Evolutionary conservation across 1,284 basidiomycete genomes (phyloP).

Genomic region (Phellinidium pouzarii): DNA sequence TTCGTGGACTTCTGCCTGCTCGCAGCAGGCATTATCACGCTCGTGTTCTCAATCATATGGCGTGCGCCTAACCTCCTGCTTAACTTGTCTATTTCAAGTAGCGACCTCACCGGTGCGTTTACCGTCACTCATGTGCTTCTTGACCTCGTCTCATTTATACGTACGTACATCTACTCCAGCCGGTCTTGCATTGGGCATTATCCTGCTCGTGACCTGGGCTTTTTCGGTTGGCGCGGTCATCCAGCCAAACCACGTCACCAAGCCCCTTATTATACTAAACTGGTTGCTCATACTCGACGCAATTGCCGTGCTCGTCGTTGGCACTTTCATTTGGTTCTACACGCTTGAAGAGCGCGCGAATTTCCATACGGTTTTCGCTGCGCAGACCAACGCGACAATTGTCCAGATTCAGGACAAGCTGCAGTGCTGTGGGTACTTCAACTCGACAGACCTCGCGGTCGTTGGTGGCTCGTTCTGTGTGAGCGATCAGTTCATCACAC

Average conservation of each 20-base stretch:
- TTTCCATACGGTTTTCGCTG: constrained; percentile 52
- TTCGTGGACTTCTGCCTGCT: constrained; percentile 65
- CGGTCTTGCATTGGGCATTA: constrained; percentile 62
- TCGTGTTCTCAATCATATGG: constrained; percentile 68
- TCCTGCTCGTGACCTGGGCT: constrained; percentile 60
- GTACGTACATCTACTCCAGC: constrained; percentile 47
- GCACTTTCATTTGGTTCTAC: constrained; percentile 72
- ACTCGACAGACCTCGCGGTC: constrained; percentile 50
- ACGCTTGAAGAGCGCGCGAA: constrained; percentile 65
- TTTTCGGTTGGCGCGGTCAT: constrained; percentile 66
- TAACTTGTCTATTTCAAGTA: constrained; percentile 56
- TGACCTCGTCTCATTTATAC: not conserved
- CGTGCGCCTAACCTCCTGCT: constrained; percentile 54
- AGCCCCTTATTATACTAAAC: constrained; percentile 67
- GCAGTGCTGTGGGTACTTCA: constrained; percentile 79
- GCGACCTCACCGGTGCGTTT: constrained; percentile 54
- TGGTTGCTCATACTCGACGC: constrained; percentile 60
- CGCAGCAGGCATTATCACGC: constrained; percentile 54
- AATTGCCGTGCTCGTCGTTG: constrained; percentile 52
- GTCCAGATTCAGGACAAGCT: constrained; percentile 71
- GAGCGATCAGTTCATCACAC: constrained; percentile 42
- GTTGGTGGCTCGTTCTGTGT: constrained; percentile 59
- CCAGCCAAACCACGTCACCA: constrained; percentile 59
- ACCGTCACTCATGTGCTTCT: constrained; percentile 5
- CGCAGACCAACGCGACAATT: constrained; percentile 39